These are phyloP conservation scores for Acer campestre DNA, from an alignment of 345 rosid genomes.

Conservation along the genomic window DNA sequence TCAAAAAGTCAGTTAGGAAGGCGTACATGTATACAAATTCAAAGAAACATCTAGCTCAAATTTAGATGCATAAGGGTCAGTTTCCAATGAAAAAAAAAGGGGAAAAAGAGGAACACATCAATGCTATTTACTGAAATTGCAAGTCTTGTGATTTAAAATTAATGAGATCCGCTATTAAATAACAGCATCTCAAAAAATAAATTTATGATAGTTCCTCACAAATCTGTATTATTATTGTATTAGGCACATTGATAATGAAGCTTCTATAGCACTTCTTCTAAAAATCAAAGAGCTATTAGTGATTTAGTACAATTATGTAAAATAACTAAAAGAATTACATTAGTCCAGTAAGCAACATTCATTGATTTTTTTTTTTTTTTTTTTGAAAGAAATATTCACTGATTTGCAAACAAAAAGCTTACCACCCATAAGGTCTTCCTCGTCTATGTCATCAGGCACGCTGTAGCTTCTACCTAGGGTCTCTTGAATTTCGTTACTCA, in stretches of 20 bases:
- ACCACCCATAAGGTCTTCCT: slow-evolving; percentile 99
- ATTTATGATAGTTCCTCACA: background rate
- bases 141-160: background rate
- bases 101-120: background rate
- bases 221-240: background rate
- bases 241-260: background rate
- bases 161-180: background rate
- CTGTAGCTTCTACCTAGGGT: slow-evolving; percentile 89
- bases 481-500: slow-evolving; percentile 94
- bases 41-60: background rate
- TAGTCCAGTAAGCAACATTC: too few relatives aligned
- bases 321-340: background rate
- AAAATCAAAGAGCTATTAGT: background rate
- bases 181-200: background rate
- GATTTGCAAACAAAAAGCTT: slow-evolving; percentile 21
- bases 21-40: background rate
- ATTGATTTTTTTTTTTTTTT: too few relatives aligned
- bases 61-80: background rate
- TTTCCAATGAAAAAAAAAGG: background rate
- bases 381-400: too few relatives aligned
- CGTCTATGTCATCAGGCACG: slow-evolving; percentile 97
- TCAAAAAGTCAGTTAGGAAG: slow-evolving; percentile 12
- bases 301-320: background rate
- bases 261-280: background rate
- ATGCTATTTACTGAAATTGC: background rate